Evolutionary conservation across 176 grass and related monocot genomes (phyloP).

Genomic region (Cocos nucifera): DNA sequence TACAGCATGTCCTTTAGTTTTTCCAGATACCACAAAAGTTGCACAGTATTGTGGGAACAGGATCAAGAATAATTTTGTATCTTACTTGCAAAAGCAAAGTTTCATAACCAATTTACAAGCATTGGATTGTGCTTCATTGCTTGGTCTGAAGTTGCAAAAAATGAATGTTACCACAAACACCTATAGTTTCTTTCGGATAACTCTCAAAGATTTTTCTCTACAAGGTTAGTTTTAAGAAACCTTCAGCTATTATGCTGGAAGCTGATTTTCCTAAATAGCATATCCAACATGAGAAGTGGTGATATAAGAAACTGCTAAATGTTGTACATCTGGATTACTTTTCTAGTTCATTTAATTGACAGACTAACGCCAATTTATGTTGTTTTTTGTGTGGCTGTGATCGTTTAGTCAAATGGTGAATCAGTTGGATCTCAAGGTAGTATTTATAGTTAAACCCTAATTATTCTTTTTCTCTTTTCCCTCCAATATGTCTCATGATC

Average conservation of each 20-base stretch:
- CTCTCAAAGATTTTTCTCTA: slow-evolving; percentile 93
- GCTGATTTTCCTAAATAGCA: too few relatives aligned
- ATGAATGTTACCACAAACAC: slow-evolving; percentile 80
- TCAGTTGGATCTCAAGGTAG: slow-evolving; percentile 98
- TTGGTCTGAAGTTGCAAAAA: slow-evolving; percentile 68
- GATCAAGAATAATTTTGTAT: slow-evolving; percentile 72
- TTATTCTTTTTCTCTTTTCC: not conserved
- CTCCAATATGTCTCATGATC: too few relatives aligned
- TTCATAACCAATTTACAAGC: slow-evolving; percentile 98
- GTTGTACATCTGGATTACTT: too few relatives aligned
- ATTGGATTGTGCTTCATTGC: slow-evolving; percentile 69
- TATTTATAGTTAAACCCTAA: not conserved
- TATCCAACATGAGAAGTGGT: too few relatives aligned
- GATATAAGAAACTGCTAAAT: too few relatives aligned
- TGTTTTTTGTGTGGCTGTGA: slow-evolving; percentile 10
- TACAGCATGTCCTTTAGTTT: slow-evolving; percentile 80
- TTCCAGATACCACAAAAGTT: slow-evolving; percentile 78
- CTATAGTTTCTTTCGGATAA: slow-evolving; percentile 76
- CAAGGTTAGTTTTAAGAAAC: slow-evolving; percentile 55
- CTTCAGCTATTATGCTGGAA: slow-evolving; percentile 1
- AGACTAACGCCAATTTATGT: slow-evolving; percentile 7
- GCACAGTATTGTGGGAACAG: slow-evolving; percentile 50
- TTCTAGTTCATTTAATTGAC: too few relatives aligned
- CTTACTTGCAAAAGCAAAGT: slow-evolving; percentile 95
- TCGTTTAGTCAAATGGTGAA: slow-evolving; percentile 13